Percentiles rank a stretch among this genome's conserved stretches.
Conservation (phyloP, 495 filamentous ascomycete species). For the Aspergillus conjunctus region DNA sequence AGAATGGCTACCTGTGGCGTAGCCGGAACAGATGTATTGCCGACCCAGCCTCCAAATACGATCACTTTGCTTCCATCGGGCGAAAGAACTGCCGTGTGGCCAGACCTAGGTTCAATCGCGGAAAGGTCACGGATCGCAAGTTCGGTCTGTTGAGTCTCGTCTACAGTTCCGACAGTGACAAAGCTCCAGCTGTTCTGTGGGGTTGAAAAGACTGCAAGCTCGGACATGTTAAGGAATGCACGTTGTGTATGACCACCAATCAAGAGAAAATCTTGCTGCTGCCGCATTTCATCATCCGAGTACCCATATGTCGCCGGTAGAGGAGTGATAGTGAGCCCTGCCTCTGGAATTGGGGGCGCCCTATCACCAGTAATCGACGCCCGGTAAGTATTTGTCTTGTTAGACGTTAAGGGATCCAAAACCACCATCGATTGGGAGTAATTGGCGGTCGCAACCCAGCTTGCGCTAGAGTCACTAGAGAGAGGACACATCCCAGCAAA, state of each 20-base stretch:
- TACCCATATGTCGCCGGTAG: slow-evolving; percentile 65
- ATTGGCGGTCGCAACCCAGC: slow-evolving; percentile 64
- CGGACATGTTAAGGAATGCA: slow-evolving; percentile 92
- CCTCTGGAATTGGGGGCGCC: slow-evolving; percentile 73
- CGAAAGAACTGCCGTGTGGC: slow-evolving; percentile 79
- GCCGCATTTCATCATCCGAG: slow-evolving; percentile 52
- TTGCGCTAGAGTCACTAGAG: slow-evolving; percentile 37
- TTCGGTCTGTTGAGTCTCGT: slow-evolving; percentile 43
- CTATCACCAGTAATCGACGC: slow-evolving; percentile 46
- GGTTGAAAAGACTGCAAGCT: slow-evolving; percentile 81
- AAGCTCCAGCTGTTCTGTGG: slow-evolving; percentile 88
- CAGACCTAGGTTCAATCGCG: slow-evolving; percentile 74
- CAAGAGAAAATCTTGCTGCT: slow-evolving; percentile 76
- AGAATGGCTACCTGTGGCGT: slow-evolving; percentile 78
- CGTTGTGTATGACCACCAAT: slow-evolving; percentile 81
- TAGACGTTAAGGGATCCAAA: slow-evolving; percentile 36
- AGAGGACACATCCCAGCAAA: slow-evolving; percentile 91
- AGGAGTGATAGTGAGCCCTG: slow-evolving; percentile 81
- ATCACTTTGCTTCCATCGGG: slow-evolving; percentile 73
- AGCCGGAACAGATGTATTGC: slow-evolving; percentile 71
- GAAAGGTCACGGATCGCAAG: slow-evolving; percentile 44
- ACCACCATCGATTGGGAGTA: slow-evolving; percentile 79
- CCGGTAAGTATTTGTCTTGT: slow-evolving; percentile 35
- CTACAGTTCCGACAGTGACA: slow-evolving; percentile 58
- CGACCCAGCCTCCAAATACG: slow-evolving; percentile 89